These are phyloP conservation scores for Collybia nuda DNA, from an alignment of 768 basidiomycete species.

Conservation along the genomic window DNA sequence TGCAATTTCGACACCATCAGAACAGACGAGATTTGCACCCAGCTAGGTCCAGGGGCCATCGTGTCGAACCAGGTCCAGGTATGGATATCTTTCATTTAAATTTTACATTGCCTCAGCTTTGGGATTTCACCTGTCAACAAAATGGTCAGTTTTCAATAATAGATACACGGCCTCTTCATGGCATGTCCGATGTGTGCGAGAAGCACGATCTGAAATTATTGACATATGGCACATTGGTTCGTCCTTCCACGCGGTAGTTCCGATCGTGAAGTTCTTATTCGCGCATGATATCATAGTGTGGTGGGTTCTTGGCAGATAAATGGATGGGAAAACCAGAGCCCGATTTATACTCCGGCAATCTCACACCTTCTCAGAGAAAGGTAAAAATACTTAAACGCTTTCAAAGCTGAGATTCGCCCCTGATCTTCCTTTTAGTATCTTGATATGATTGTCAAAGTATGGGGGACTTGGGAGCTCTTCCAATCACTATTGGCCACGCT, in stretches of 20 bases:
- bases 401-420: background rate
- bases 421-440: conserved; percentile 55
- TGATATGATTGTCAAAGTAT: conserved; percentile 76
- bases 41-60: conserved; percentile 66
- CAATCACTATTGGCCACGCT: conserved; percentile 62
- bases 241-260: conserved; percentile 19
- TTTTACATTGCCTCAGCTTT: background rate
- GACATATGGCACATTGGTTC: conserved; percentile 80
- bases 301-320: conserved; percentile 76
- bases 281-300: conserved; percentile 53
- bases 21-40: conserved; percentile 79
- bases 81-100: conserved; percentile 7
- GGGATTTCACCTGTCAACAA: background rate
- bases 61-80: conserved; percentile 88
- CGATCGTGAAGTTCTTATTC: background rate
- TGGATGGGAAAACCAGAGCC: conserved; percentile 73
- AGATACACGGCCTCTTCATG: conserved; percentile 74
- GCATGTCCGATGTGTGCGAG: conserved; percentile 75
- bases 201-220: conserved; percentile 72
- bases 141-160: conserved; percentile 71
- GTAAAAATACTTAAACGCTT: conserved; percentile 29
- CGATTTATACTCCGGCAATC: conserved; percentile 61
- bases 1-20: conserved; percentile 79
- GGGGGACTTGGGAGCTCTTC: conserved; percentile 80
- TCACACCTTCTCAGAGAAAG: conserved; percentile 86